Evolutionary conservation across 257 asterid species (phyloP), one percentile per base, ranked within the genome.

Genomic region (Plantago ovata): DNA sequence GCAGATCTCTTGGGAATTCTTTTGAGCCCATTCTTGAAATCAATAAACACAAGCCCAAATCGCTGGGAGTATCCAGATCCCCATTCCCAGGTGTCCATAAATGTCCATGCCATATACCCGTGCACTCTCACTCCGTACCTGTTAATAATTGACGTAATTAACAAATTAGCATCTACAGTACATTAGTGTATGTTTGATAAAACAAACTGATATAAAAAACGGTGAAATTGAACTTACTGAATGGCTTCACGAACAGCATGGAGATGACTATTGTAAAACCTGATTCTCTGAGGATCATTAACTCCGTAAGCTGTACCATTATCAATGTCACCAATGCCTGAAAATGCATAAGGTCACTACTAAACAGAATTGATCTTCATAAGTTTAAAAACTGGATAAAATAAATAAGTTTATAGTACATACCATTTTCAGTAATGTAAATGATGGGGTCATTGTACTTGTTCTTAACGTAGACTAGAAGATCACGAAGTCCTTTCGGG

Each of bases 51-150:
- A 50, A 81, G 41, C 2, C 87, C 87, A 42, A 81, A 75, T 60
- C 84, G 72, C 7, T 65, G 6, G 1, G 66, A 54, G 61, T 65
- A 72, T 5, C 87, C 87, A 2, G 61, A 57, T 9, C 4, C 43
- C 84, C 84, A 72, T 68, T 81, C 87, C 24, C 52, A 81, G n/a
- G 66, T 71, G 60, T 81, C 84, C 24, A 63, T 16, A 43, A 72
- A 68, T 7, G 87, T 64, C 82, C 84, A 81, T 3, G 68, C 76
- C 52, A 78, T 77, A 73, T 66, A 81, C 0, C 80, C 82, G 24
- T 55, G 71, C 0, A 81, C 69, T 1, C 61, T 39, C 61, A 72
- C 24, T 11, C 28, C 13, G 5, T 11, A 42, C 3, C 61, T 57
- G 44, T n/a, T n/a, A n/a, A n/a, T n/a, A n/a, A n/a, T n/a, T n/a